phyloP scores from a whole-genome alignment of 176 grass and related monocot species.

The Musa acuminata region DNA sequence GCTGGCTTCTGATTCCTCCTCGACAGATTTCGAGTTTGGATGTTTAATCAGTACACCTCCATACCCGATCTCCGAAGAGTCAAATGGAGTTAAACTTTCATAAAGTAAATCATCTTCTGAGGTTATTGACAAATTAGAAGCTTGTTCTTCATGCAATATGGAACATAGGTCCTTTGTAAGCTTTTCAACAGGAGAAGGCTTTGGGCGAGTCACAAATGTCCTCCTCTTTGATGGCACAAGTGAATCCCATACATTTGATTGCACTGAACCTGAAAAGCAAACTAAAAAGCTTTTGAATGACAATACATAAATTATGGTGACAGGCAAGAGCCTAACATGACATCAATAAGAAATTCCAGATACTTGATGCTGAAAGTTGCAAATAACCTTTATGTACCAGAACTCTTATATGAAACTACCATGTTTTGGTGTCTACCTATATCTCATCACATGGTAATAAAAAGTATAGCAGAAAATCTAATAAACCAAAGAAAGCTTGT shows the following conservation, averaged over 20 bases:
- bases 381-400: background rate
- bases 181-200: constrained; percentile 36
- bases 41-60: constrained; percentile 30
- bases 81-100: constrained; percentile 17
- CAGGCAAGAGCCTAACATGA: background rate
- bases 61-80: constrained; percentile 31
- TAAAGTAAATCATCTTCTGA: constrained; percentile 36
- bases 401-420: background rate
- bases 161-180: constrained; percentile 38
- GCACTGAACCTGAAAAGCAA: constrained; percentile 29
- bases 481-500: background rate
- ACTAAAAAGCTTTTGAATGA: background rate
- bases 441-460: background rate
- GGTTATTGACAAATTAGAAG: constrained; percentile 18
- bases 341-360: background rate
- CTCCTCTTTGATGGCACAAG: constrained; percentile 35
- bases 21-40: constrained; percentile 23
- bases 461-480: background rate
- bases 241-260: constrained; percentile 36
- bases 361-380: background rate
- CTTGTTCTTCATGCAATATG: constrained; percentile 31
- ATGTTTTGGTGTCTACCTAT: background rate
- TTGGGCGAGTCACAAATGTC: constrained; percentile 29
- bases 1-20: constrained; percentile 39
- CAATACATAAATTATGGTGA: constrained; percentile 1